Base-by-base conservation (phyloP, 371 early-diverging fungal genomes). In the Massospora cicadina region DNA sequence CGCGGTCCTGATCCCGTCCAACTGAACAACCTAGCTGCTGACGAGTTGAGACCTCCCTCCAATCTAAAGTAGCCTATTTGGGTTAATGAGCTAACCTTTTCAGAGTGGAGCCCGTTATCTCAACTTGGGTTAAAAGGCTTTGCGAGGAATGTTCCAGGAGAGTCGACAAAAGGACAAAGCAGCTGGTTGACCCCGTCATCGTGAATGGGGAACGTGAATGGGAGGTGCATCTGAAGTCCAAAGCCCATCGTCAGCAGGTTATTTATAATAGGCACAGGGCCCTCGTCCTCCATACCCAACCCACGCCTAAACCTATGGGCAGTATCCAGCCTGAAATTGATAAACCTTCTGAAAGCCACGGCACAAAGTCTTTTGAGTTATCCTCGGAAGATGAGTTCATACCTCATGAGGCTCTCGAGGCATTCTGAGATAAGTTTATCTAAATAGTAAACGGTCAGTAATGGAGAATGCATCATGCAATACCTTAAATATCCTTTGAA, bases 141-240 rank as follows among this genome's bases (percentile, higher is more conserved):
- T 63, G 62, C 53, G 62, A 63, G 27, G 21, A n/a, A 27, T 63
- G 63, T 25, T 54, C 54, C 10, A 7, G 24, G 21, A 31, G 63
- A 5, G 55, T 63, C 5, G 43, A 25, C 68, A 70, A 3, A 67
- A 69, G 32, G 58, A 69, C n/a, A 55, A 70, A 69, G 68, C 69
- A 65, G 66, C 43, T 54, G 43, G 58, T 58, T 5, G 31, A 71
- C 10, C 77, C 77, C 2, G 75, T 81, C 1, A 73, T 81, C 43
- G 68, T 86, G 5, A 81, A 84, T 68, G 89, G 89, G 1, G 83
- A 85, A 28, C 72, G 74, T 17, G 83, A 84, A 63, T 86, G 83
- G 80, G 72, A 78, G 33, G 81, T 81, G 56, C 89, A 88, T 60
- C 55, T 80, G 25, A 71, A 71, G 57, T 79, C 85, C 33, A 76